Base-by-base conservation (phyloP, 306 rosid genomes). In the Mucuna pruriens region DNA sequence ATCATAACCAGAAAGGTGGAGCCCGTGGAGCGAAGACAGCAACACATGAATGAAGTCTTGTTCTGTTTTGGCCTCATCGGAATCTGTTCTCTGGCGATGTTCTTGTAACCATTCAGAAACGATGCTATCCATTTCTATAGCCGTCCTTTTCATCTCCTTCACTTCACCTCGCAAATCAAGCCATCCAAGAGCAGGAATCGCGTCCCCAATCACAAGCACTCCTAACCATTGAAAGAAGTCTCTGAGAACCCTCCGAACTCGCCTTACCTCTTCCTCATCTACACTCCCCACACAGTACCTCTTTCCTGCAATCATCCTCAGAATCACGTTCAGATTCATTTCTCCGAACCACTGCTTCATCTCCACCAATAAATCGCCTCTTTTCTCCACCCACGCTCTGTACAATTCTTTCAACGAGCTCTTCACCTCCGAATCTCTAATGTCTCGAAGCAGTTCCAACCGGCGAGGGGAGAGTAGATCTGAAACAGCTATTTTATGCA, bases 31-130 rank as follows among this genome's bases (percentile, higher is more conserved):
- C 7, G 60, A 51, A 0, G 81, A 48, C 16, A 84, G 17, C 84
- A 89, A 49, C 9, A 83, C 77, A 34, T 85, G 83, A 33, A 92
- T 85, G 83, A 90, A 87, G 64, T 70, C 75, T 48, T 70, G 48
- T 9, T 64, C 71, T 64, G 71, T 34, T 64, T 64, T 17, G 45
- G 26, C 17, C 15, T 64, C 46, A 9, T 3, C 46, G 3, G 26
- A 7, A 17, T n/a, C 71, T 64, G 15, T 64, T 33, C 0, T 64
- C 25, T 10, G 26, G 1, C 58, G 39, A 70, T 70, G 75, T 23
- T 70, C 75, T 45, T 70, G 23, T 46, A 70, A 25, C 75, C 75
- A 70, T 26, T 70, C 58, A 45, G 57, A 44, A 70, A 70, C 48
- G 39, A 70, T 45, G 13, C 2, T 16, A 19, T 70, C 75, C 40